Conservation (phyloP, 768 basidiomycete genomes). For the Mycena vulgaris region DNA sequence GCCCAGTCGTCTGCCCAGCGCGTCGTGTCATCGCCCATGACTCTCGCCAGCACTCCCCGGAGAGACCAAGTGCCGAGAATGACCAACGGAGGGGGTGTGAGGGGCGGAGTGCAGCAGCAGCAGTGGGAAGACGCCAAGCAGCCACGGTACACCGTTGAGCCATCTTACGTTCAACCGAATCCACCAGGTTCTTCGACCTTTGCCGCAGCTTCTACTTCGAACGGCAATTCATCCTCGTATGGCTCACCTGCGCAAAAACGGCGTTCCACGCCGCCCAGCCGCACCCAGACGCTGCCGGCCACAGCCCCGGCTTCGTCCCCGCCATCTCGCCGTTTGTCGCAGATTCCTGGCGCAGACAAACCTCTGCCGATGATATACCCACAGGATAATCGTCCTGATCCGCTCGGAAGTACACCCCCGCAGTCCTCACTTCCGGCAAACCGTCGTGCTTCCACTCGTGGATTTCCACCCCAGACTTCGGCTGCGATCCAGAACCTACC, state of each 20-base stretch:
- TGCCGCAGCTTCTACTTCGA: slow-evolving; percentile 32
- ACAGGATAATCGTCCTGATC: slow-evolving; percentile 28
- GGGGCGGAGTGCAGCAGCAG: slow-evolving; percentile 25
- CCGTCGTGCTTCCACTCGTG: slow-evolving; percentile 33
- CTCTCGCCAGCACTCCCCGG: slow-evolving; percentile 26
- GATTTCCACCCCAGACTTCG: slow-evolving; percentile 19
- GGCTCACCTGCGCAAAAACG: slow-evolving; percentile 21
- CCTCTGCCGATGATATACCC: slow-evolving; percentile 33
- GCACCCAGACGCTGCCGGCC: slow-evolving; percentile 25
- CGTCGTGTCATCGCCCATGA: slow-evolving; percentile 37
- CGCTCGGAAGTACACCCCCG: slow-evolving; percentile 34
- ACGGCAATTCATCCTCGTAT: slow-evolving; percentile 11
- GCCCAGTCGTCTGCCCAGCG: slow-evolving; percentile 19
- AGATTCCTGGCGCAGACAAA: slow-evolving; percentile 32
- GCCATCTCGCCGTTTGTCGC: slow-evolving; percentile 34
- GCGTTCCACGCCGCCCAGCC: slow-evolving; percentile 17
- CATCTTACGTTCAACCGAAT: slow-evolving; percentile 32
- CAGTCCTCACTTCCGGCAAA: slow-evolving; percentile 37
- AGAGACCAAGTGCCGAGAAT: slow-evolving; percentile 22
- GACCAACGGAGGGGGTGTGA: slow-evolving; percentile 21
- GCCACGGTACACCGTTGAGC: slow-evolving; percentile 11
- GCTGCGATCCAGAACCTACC: slow-evolving; percentile 31
- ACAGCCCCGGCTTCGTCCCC: not conserved
- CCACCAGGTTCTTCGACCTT: slow-evolving; percentile 8
- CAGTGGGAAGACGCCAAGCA: slow-evolving; percentile 30